Evolutionary conservation across 1,284 basidiomycete species (phyloP).

Genomic region (Coniophora puteana): DNA sequence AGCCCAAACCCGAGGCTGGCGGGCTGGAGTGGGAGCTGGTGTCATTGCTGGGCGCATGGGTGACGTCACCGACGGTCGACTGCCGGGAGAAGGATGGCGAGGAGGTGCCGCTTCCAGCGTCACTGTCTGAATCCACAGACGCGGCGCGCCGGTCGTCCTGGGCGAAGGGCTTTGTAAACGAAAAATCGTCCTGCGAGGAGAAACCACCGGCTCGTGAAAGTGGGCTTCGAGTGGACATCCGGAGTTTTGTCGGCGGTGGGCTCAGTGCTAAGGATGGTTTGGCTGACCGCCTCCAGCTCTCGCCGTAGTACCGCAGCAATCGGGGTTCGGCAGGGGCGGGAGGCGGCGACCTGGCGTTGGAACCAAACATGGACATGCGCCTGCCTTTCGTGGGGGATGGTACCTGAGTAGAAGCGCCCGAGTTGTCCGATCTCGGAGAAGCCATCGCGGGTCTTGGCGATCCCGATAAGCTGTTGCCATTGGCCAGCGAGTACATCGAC

Average conservation of each 20-base stretch:
- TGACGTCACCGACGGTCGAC: conserved; percentile 11
- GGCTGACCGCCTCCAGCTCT: conserved; percentile 44
- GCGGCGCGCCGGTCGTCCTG: conserved; percentile 35
- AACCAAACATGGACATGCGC: conserved; percentile 22
- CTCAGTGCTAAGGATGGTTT: conserved; percentile 1
- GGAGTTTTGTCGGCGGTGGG: too few relatives aligned
- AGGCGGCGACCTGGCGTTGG: conserved; percentile 17
- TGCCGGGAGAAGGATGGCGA: conserved; percentile 22
- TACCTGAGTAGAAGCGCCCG: too few relatives aligned
- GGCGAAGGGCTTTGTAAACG: conserved; percentile 25
- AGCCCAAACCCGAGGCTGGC: conserved; percentile 13
- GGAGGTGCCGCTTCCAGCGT: conserved; percentile 34
- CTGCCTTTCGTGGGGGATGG: conserved; percentile 8
- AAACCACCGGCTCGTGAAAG: conserved; percentile 19
- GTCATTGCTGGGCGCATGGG: conserved; percentile 10
- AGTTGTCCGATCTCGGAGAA: too few relatives aligned
- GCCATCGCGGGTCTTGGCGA: too few relatives aligned
- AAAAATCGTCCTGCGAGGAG: conserved; percentile 38
- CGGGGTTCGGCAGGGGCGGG: conserved; percentile 53
- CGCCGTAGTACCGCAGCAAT: conserved; percentile 48
- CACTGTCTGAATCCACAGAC: conserved; percentile 40
- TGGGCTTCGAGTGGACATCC: conserved; percentile 11
- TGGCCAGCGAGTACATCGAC: conserved; percentile 5
- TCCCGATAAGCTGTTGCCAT: not conserved
- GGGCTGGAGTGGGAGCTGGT: conserved; percentile 14